phyloP scores from a whole-genome alignment of 441 rosid genomes.

The Codiaeum variegatum region DNA sequence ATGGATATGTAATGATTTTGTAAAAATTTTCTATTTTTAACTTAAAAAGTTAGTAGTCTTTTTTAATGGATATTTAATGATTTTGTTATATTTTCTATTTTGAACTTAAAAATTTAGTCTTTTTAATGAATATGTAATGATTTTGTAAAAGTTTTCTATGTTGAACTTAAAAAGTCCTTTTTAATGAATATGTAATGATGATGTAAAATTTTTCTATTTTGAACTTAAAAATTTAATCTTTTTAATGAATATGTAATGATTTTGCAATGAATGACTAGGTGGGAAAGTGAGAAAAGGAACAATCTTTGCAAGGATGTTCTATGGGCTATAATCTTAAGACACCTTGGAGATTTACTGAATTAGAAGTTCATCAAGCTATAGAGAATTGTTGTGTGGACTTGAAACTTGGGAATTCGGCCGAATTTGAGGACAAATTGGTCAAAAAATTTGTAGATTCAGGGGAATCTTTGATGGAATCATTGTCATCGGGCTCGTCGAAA shows the following conservation, averaged over 20 bases:
- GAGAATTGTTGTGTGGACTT: slow-evolving; percentile 26
- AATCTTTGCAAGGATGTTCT: slow-evolving; percentile 20
- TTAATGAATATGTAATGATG: neutral
- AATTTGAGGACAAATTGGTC: slow-evolving; percentile 20
- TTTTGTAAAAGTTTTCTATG: too few species aligned
- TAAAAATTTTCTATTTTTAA: too few species aligned
- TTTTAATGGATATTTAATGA: slow-evolving; percentile 3
- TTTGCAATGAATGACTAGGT: slow-evolving; percentile 4
- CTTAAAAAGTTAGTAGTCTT: slow-evolving; percentile 5
- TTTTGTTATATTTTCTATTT: too few species aligned
- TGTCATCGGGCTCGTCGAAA: slow-evolving; percentile 41
- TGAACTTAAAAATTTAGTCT: too few species aligned
- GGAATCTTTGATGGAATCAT: slow-evolving; percentile 44
- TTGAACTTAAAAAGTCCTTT: neutral
- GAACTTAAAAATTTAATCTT: slow-evolving; percentile 8
- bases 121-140: too few species aligned
- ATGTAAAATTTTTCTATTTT: too few species aligned
- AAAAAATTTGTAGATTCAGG: slow-evolving; percentile 13
- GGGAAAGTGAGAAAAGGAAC: slow-evolving; percentile 11
- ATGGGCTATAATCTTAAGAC: slow-evolving; percentile 28
- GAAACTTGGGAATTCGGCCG: slow-evolving; percentile 29
- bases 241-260: neutral
- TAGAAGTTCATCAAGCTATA: slow-evolving; percentile 12
- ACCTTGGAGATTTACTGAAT: slow-evolving; percentile 21
- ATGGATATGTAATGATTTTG: neutral